A percentile compares a stretch with the other conserved stretches of the same genome.
Evolutionary conservation across 2,329 filamentous ascomycete genomes (phyloP).

Genomic region (Curvularia eragrostidis): DNA sequence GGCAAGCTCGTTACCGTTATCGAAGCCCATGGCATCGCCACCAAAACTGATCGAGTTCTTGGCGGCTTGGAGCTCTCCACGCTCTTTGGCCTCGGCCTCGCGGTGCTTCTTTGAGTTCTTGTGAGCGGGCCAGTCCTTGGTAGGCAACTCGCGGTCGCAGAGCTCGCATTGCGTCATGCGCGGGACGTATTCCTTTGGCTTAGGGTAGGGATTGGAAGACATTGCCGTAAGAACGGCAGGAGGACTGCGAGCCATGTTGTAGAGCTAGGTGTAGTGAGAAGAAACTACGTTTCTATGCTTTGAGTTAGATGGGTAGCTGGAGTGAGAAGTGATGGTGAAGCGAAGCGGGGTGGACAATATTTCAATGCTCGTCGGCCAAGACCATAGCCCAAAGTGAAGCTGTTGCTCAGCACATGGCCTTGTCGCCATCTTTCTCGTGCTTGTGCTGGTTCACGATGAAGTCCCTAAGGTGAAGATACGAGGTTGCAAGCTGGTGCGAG

Average conservation of each 20-base stretch:
- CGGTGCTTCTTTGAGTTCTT: slow-evolving; percentile 45
- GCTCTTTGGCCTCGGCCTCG: slow-evolving; percentile 30
- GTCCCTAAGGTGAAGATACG: neutral
- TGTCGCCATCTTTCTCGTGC: neutral
- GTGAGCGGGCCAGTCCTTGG: slow-evolving; percentile 42
- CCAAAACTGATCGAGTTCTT: slow-evolving; percentile 12
- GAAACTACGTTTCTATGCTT: neutral
- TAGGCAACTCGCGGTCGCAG: slow-evolving; percentile 41
- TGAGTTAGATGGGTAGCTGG: slow-evolving; percentile 8
- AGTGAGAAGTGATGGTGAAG: slow-evolving; percentile 4
- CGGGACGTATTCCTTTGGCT: slow-evolving; percentile 28
- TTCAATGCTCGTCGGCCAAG: neutral
- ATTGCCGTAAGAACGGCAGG: slow-evolving; percentile 11
- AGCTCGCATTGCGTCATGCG: slow-evolving; percentile 37
- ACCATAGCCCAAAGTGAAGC: neutral
- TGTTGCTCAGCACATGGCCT: neutral
- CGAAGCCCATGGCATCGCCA: slow-evolving; percentile 18
- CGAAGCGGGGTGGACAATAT: slow-evolving; percentile 3
- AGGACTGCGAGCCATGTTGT: slow-evolving; percentile 19
- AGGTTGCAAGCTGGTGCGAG: neutral
- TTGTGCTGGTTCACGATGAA: slow-evolving; percentile 1
- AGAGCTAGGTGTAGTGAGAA: neutral
- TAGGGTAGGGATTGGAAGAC: slow-evolving; percentile 35
- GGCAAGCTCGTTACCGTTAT: slow-evolving; percentile 15
- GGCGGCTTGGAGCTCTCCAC: slow-evolving; percentile 14